Evolutionary conservation across 176 grass and related monocot species (phyloP).

Genomic region (Aegilops longissima): DNA sequence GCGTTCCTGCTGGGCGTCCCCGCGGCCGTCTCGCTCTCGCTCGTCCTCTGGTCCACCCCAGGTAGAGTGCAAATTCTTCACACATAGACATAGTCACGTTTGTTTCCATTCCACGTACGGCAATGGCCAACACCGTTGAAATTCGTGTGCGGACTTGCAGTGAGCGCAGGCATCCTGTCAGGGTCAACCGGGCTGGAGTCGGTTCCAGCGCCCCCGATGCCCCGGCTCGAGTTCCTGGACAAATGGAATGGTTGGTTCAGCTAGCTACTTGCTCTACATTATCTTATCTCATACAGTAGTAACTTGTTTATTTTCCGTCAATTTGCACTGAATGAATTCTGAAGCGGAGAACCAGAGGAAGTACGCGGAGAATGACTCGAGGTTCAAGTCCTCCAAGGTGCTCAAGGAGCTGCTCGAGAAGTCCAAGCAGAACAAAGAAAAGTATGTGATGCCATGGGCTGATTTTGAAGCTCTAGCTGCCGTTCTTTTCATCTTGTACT

Average conservation of each 20-base stretch:
- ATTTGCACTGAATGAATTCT: background rate
- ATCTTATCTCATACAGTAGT: no score
- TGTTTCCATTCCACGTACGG: no score
- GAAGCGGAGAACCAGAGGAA: constrained; percentile 88
- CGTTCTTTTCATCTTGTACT: background rate
- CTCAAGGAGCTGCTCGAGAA: constrained; percentile 85
- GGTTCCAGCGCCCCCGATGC: constrained; percentile 64
- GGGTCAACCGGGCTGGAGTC: constrained; percentile 82
- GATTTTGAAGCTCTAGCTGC: background rate
- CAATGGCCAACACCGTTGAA: background rate
- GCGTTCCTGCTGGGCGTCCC: constrained; percentile 45
- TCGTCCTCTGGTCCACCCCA: constrained; percentile 67
- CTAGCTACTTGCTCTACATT: background rate
- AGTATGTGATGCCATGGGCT: constrained; percentile 4
- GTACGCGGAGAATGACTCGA: constrained; percentile 75
- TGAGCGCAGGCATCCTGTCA: constrained; percentile 87
- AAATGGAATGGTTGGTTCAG: constrained; percentile 70
- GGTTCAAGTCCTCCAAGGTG: constrained; percentile 80
- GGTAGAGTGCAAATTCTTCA: constrained; percentile 30
- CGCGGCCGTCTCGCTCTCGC: constrained; percentile 48
- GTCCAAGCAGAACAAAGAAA: constrained; percentile 84
- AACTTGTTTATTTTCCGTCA: background rate
- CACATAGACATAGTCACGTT: no score
- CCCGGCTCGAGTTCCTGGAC: constrained; percentile 75
- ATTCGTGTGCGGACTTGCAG: constrained; percentile 40